Percentiles rank a stretch among this genome's conserved stretches.
Evolutionary conservation across 192 early-diverging fungal species (phyloP).

Genomic region (Physocladia obscura): DNA sequence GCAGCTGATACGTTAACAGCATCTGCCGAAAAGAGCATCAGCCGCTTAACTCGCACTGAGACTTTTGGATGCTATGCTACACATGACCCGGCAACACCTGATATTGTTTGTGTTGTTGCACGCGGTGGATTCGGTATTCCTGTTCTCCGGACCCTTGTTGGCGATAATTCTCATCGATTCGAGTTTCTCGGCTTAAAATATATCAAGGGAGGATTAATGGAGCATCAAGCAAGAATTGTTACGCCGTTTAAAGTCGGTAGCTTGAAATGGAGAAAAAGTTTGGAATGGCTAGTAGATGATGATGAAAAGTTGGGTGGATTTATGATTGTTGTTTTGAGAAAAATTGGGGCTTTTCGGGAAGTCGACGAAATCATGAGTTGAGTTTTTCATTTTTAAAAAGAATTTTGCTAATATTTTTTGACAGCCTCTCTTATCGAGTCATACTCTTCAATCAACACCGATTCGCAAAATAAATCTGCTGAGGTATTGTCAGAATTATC

Average conservation of each 20-base stretch:
- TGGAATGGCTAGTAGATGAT: not conserved
- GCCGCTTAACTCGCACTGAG: too few relatives aligned
- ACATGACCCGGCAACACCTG: too few relatives aligned
- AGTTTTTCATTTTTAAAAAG: not conserved
- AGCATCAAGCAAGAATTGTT: conserved; percentile 6
- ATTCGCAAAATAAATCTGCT: not conserved
- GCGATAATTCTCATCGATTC: too few relatives aligned
- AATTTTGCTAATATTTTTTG: not conserved
- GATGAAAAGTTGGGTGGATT: not conserved
- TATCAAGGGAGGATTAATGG: not conserved
- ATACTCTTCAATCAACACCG: not conserved
- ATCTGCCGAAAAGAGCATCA: too few relatives aligned
- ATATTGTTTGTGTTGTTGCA: conserved; percentile 17
- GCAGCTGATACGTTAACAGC: too few relatives aligned
- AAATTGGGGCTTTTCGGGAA: not conserved
- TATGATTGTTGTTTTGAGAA: conserved; percentile 14
- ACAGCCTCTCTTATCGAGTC: conserved; percentile 7
- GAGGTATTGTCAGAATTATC: not conserved
- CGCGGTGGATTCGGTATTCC: conserved; percentile 19
- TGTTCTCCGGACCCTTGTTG: too few relatives aligned
- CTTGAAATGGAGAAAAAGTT: not conserved
- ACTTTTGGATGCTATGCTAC: too few relatives aligned
- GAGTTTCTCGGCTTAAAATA: not conserved
- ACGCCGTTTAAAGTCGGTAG: not conserved
- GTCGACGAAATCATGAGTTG: not conserved